Base-by-base conservation (phyloP, 768 basidiomycete species). In the Favolaschia claudopus region DNA sequence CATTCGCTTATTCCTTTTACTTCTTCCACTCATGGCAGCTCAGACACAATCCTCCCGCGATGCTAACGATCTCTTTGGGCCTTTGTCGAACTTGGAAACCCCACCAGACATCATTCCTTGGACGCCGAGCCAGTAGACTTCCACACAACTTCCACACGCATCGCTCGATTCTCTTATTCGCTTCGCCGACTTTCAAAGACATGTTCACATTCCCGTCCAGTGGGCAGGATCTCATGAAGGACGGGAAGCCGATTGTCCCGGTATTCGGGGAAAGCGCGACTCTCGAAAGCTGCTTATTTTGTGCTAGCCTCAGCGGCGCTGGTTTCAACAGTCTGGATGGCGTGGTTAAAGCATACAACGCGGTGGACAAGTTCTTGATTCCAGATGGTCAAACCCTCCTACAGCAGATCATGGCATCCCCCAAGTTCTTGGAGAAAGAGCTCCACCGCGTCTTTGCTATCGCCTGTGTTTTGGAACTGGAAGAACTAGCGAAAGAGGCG, bases 51-150 rank as follows among this genome's bases (percentile, higher is more conserved):
- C n/a, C n/a, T n/a, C n/a, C n/a, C n/a, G n/a, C n/a, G n/a, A n/a
- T n/a, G n/a, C n/a, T n/a, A n/a, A n/a, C n/a, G n/a, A n/a, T n/a
- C n/a, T n/a, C n/a, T n/a, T n/a, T n/a, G n/a, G n/a, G n/a, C n/a
- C n/a, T n/a, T n/a, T n/a, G n/a, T n/a, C n/a, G n/a, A n/a, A n/a
- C n/a, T n/a, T n/a, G n/a, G n/a, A n/a, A n/a, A n/a, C n/a, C n/a
- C 24, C 58, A 4, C 49, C 63, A n/a, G 73, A 75, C 56, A 54
- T 72, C 37, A 62, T 73, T 29, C 63, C 75, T 66, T 71, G 14
- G n/a, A n/a, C n/a, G 57, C 61, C 33, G 73, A 76, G 47, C 36
- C 44, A 33, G 61, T 69, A 47, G 60, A 67, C 49, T 74, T 74
- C 59, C n/a, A n/a, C n/a, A n/a, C n/a, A n/a, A n/a, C n/a, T n/a